A percentile compares a stretch with the other conserved stretches of the same genome.
Evolutionary conservation across 2,329 filamentous ascomycete species (phyloP).

Genomic region (Gaeumannomyces sp.): DNA sequence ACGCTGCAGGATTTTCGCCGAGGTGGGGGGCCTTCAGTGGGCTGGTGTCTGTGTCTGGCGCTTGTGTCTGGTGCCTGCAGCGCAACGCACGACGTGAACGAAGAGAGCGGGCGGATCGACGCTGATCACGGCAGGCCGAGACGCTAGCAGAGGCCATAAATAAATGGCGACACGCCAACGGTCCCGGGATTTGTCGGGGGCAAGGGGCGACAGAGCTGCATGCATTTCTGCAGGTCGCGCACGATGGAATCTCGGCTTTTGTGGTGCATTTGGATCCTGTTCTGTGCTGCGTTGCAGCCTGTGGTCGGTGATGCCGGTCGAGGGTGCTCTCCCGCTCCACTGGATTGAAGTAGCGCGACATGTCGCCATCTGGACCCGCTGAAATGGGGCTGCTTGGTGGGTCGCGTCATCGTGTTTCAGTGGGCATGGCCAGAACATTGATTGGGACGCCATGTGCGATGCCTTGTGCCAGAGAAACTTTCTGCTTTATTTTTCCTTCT

Average conservation of each 20-base stretch:
- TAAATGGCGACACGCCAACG: no score
- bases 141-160: no score
- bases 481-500: no score
- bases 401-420: neutral
- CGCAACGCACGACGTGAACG: neutral
- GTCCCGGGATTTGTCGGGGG: no score
- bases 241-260: neutral
- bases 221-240: neutral
- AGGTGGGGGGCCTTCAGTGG: neutral
- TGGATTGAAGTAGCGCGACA: no score
- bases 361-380: neutral
- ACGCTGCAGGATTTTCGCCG: neutral
- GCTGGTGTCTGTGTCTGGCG: no score
- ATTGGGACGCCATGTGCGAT: no score
- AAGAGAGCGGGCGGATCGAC: neutral
- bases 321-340: neutral
- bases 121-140: neutral
- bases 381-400: no score
- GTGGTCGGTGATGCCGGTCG: neutral
- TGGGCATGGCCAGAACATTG: neutral
- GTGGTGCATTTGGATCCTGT: neutral
- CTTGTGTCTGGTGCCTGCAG: neutral
- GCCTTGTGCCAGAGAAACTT: no score
- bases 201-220: neutral
- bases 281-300: neutral